Conservation (phyloP, 371 early-diverging fungal genomes). For the Syncephalastrum monosporum region DNA sequence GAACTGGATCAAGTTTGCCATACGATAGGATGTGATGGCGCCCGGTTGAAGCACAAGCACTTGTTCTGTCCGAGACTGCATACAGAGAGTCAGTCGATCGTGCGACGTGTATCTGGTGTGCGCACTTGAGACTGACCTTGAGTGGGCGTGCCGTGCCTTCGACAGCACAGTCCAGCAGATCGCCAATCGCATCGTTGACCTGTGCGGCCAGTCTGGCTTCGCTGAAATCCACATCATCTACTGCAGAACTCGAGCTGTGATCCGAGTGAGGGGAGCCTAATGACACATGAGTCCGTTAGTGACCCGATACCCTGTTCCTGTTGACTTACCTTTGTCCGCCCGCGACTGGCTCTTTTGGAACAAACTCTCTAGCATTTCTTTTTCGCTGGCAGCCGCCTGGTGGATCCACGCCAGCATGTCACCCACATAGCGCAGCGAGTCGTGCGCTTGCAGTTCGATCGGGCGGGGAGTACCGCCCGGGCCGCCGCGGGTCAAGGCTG, state of each 20-base stretch:
- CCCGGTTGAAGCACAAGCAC: constrained; percentile 70
- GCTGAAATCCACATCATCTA: too few species aligned
- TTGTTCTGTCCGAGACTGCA: constrained; percentile 73
- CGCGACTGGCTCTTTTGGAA: constrained; percentile 31
- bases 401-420: constrained; percentile 97
- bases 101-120: not conserved
- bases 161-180: constrained; percentile 67
- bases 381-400: constrained; percentile 85
- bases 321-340: constrained; percentile 1
- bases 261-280: too few species aligned
- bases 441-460: constrained; percentile 90
- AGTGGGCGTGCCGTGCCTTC: constrained; percentile 77
- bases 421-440: constrained; percentile 87
- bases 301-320: not conserved
- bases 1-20: constrained; percentile 77
- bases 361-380: constrained; percentile 82
- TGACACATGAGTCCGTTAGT: not conserved
- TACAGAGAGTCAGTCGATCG: not conserved
- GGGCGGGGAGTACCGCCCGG: constrained; percentile 84
- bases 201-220: not conserved
- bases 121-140: constrained; percentile 42
- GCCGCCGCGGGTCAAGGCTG: constrained; percentile 84
- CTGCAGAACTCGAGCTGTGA: too few species aligned
- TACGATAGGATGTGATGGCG: constrained; percentile 67
- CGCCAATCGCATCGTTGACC: constrained; percentile 35